These are phyloP conservation scores for Nevesoporus exiguus DNA, from an alignment of 768 basidiomycete genomes.

Conservation along the genomic window DNA sequence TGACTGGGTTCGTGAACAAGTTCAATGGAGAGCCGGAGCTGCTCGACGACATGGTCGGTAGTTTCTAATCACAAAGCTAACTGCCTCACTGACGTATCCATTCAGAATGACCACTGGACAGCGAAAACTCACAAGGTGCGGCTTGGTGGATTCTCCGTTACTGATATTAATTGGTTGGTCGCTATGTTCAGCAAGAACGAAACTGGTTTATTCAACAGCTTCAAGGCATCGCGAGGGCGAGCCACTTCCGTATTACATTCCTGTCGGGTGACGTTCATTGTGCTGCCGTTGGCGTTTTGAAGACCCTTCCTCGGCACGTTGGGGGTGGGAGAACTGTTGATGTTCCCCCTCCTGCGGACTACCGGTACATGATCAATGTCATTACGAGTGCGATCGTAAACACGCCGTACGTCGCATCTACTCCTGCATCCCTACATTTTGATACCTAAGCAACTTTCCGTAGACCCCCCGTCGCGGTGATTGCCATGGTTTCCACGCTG, in stretches of 20 bases:
- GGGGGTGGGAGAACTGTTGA: slow-evolving; percentile 34
- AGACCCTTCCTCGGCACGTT: slow-evolving; percentile 46
- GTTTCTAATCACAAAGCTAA: slow-evolving; percentile 24
- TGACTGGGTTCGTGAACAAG: slow-evolving; percentile 82
- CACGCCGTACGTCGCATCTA: slow-evolving; percentile 64
- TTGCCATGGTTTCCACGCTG: slow-evolving; percentile 76
- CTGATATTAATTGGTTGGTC: not conserved
- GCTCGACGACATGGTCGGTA: slow-evolving; percentile 79
- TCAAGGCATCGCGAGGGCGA: slow-evolving; percentile 64
- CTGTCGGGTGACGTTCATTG: slow-evolving; percentile 94
- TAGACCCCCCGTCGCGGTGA: slow-evolving; percentile 65
- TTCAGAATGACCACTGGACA: slow-evolving; percentile 90
- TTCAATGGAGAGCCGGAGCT: slow-evolving; percentile 93
- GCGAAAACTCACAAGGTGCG: slow-evolving; percentile 71
- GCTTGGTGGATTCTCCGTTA: not conserved
- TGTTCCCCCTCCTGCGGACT: slow-evolving; percentile 55
- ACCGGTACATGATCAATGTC: slow-evolving; percentile 89
- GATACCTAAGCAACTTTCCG: not conserved
- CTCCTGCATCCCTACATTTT: not conserved
- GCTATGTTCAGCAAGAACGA: slow-evolving; percentile 65
- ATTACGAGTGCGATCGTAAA: slow-evolving; percentile 94
- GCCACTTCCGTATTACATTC: slow-evolving; percentile 74
- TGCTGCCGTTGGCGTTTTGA: slow-evolving; percentile 77
- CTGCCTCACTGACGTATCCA: slow-evolving; percentile 30
- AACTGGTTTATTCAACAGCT: slow-evolving; percentile 83